These are phyloP conservation scores for Kuraishia molischiana DNA, from an alignment of 805 yeast genomes.

Conservation along the genomic window DNA sequence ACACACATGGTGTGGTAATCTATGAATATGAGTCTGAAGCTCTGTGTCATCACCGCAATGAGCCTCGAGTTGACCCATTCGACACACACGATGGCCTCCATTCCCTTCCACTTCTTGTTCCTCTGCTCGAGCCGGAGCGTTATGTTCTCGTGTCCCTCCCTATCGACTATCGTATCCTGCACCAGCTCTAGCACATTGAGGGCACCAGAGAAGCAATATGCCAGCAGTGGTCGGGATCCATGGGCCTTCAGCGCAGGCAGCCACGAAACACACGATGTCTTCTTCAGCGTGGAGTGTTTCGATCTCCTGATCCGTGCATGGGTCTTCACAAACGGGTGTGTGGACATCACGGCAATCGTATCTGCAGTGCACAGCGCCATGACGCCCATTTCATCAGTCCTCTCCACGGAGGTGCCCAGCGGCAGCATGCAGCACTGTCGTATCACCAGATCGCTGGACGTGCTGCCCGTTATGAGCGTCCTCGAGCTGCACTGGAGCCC, in stretches of 20 bases:
- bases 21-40: conserved; percentile 34
- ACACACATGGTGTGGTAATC: conserved; percentile 28
- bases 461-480: not conserved
- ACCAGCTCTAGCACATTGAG: conserved; percentile 45
- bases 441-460: conserved; percentile 8
- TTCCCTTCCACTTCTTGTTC: conserved; percentile 29
- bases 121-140: conserved; percentile 24
- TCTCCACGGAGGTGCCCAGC: conserved; percentile 41
- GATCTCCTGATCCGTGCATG: conserved; percentile 47
- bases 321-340: conserved; percentile 38
- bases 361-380: conserved; percentile 49
- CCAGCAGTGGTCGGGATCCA: conserved; percentile 36
- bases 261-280: conserved; percentile 49
- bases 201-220: conserved; percentile 60
- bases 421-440: conserved; percentile 45
- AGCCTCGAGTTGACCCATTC: conserved; percentile 45
- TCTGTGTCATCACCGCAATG: conserved; percentile 29
- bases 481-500: conserved; percentile 37
- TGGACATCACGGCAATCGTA: conserved; percentile 42
- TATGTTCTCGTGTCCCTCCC: conserved; percentile 12
- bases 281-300: conserved; percentile 16
- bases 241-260: conserved; percentile 37
- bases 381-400: conserved; percentile 49
- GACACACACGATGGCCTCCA: conserved; percentile 41
- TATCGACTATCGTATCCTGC: conserved; percentile 19